Evolutionary conservation across 1,284 basidiomycete species (phyloP), one percentile per base, ranked within the genome.

Genomic region (Rhodotorula sp.): DNA sequence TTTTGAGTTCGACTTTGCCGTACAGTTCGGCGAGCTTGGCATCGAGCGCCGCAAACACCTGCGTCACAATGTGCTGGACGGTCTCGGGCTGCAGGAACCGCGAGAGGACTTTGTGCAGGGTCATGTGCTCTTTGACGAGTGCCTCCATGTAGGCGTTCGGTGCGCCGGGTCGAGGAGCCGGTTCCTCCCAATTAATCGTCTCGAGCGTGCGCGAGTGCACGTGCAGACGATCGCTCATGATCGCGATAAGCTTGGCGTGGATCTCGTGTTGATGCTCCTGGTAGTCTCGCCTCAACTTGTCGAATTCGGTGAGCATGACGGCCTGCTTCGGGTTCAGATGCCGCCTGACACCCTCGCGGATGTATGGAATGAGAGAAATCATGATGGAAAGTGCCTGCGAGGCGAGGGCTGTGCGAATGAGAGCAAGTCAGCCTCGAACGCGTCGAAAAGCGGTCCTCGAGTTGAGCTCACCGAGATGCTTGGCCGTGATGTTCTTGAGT

Each of bases 221-320:
- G 71, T 85, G 88, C 60, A 99, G 84, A 62, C 95, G 87, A 82
- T 99, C 95, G 64, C 93, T 89, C 96, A 99, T 99, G 82, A 99
- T 99, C 49, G 94, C 91, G 62, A 99, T 90, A 64, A 99, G 85
- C 83, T 99, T 99, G 66, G 92, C 87, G 80, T 99, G 95, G 65
- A 99, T 97, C 83, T 99, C 96, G 80, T 95, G 93, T 82, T 99
- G 96, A 82, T 99, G 95, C 81, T 99, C 95, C 85, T 97, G 94
- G 80, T 91, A 98, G 81, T 99, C 96, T 82, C 95, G 86, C 82
- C 95, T 97, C 68, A 99, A 86, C 83, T 96, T 97, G 83, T 99
- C 96, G 80, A 99, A 99, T 82, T 99, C 95, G 44, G 93, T 87
- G 54, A 99, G 85, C 88, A 99, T 95, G 59, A 98, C 92, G 0